Evolutionary conservation across 2,329 filamentous ascomycete species (phyloP).

Genomic region (Ceratocystis colombiana): DNA sequence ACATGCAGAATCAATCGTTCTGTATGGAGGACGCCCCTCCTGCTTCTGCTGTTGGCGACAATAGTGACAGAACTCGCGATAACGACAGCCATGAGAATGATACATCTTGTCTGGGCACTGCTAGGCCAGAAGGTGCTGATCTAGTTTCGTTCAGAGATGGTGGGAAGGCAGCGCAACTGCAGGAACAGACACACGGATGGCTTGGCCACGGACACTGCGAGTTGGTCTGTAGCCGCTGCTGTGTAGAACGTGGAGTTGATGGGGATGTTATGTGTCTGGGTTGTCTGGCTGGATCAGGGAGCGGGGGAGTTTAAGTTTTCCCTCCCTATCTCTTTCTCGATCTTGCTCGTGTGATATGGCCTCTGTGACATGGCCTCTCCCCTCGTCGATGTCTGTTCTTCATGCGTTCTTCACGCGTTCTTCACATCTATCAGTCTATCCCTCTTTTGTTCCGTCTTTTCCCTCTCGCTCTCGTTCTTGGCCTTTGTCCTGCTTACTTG

Average conservation of each 20-base stretch:
- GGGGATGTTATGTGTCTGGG: constrained; percentile 58
- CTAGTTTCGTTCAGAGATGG: not conserved
- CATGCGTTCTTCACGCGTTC: not conserved
- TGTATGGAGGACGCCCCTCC: constrained; percentile 4
- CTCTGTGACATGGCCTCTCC: not conserved
- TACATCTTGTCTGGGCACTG: not conserved
- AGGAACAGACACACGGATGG: constrained; percentile 32
- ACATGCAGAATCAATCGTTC: not conserved
- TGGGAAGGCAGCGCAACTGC: constrained; percentile 21
- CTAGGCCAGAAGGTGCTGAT: not conserved
- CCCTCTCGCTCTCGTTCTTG: not conserved
- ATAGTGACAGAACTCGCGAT: not conserved
- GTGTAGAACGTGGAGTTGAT: constrained; percentile 52
- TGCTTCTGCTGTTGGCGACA: not conserved
- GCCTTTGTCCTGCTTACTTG: not conserved
- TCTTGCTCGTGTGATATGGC: not conserved
- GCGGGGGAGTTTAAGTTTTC: not conserved
- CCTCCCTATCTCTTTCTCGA: not conserved
- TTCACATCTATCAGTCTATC: not conserved
- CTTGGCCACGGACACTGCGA: constrained; percentile 39
- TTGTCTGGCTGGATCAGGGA: constrained; percentile 39
- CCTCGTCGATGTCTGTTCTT: not conserved
- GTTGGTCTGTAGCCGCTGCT: constrained; percentile 57
- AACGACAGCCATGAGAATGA: not conserved
- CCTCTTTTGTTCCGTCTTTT: not conserved